These are phyloP conservation scores for Oehlia diaphana DNA, from an alignment of 192 early-diverging fungal genomes.

Conservation along the genomic window DNA sequence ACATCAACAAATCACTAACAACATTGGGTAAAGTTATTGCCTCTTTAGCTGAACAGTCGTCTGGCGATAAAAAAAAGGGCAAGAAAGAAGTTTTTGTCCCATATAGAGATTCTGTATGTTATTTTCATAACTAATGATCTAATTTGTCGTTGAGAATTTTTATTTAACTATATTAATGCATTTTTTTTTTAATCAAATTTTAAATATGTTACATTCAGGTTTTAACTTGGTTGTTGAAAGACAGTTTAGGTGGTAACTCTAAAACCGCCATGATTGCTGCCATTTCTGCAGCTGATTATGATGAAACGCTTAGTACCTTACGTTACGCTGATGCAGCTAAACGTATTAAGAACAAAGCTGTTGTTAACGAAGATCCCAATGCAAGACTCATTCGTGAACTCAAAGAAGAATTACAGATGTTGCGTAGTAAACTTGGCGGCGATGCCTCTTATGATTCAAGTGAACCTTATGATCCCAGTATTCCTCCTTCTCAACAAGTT, in stretches of 20 bases:
- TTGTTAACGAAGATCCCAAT: slow-evolving; percentile 89
- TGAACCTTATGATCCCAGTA: slow-evolving; percentile 32
- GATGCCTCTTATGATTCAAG: background rate
- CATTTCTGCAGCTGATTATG: slow-evolving; percentile 73
- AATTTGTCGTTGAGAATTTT: background rate
- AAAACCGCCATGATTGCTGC: slow-evolving; percentile 81
- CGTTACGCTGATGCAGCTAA: slow-evolving; percentile 92
- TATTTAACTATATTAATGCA: background rate
- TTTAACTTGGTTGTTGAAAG: slow-evolving; percentile 82
- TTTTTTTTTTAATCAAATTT: background rate
- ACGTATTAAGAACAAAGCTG: slow-evolving; percentile 85
- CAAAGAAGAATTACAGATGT: slow-evolving; percentile 71
- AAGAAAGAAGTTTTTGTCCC: slow-evolving; percentile 70
- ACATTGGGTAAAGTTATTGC: slow-evolving; percentile 94
- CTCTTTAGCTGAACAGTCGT: slow-evolving; percentile 74
- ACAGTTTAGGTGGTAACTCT: slow-evolving; percentile 83
- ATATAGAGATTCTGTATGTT: slow-evolving; percentile 83
- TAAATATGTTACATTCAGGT: slow-evolving; percentile 40
- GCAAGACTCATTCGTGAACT: slow-evolving; percentile 78
- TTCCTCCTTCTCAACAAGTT: slow-evolving; percentile 35
- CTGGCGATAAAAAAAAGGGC: slow-evolving; percentile 35
- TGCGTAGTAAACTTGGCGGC: slow-evolving; percentile 56
- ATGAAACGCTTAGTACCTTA: slow-evolving; percentile 82
- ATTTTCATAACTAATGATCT: background rate
- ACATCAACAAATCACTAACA: slow-evolving; percentile 92